Evolutionary conservation across 1,284 basidiomycete species (phyloP), one percentile per base, ranked within the genome.

Genomic region (Butyriboletus appendiculatus): DNA sequence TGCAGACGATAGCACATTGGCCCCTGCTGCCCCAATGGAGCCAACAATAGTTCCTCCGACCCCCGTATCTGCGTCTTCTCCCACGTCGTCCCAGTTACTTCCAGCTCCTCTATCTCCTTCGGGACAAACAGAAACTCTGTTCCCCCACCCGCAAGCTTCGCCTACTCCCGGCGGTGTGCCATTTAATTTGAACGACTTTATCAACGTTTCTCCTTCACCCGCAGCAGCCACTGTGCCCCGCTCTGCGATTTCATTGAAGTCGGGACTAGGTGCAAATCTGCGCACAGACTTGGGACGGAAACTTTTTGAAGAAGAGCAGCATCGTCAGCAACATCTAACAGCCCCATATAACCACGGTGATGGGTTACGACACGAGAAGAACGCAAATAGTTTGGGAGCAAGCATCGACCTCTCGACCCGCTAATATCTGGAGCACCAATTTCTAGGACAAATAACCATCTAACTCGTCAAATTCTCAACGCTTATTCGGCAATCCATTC

Each of bases 171-270:
- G 73, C 7, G 62, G 52, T 40, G 48, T 70, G 45, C 68, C 75
- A 39, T 89, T 90, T 69, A 85, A 86, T 66, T 73, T 88, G 55
- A 79, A 79, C 60, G 88, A 90, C 53, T 90, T 83, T 63, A 82
- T 90, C 63, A 85, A 90, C 59, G 82, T 84, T 35, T 87, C 87
- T 20, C 87, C 88, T 3, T 85, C 84, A 3, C 83, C 85, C 1
- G 70, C 74, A 16, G 62, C 74, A 6, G 59, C 73, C 42, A 58
- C 62, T 9, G 63, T 60, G 56, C 58, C 66, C 45, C 57, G 55
- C 48, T 53, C 66, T 51, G 51, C 73, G 68, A 68, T 72, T 16
- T 68, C 67, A 24, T 47, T 68, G 26, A 79, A 78, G 62, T 68
- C 74, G 18, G 78, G 76, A 51, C 60, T 78, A 32, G 79, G 80